phyloP scores from a whole-genome alignment of 768 basidiomycete genomes.

The Tricholoma sp. region DNA sequence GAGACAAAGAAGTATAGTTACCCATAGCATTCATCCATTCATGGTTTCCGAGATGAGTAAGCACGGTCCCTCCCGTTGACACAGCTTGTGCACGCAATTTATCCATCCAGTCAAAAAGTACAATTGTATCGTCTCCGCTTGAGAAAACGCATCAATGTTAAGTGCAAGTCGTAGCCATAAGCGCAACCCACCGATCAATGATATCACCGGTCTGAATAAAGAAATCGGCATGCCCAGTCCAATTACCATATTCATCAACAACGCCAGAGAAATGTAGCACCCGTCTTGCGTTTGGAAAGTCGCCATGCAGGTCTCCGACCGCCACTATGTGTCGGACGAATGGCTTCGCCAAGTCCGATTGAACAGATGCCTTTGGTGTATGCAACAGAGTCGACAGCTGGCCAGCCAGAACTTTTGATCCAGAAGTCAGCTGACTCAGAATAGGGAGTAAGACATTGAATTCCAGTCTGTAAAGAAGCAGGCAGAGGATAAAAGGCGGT shows the following conservation, averaged over 20 bases:
- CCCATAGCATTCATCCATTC: slow-evolving; percentile 93
- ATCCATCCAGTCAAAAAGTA: slow-evolving; percentile 83
- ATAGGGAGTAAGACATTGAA: slow-evolving; percentile 15
- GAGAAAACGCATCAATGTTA: not conserved
- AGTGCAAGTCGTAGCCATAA: not conserved
- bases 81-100: slow-evolving; percentile 70
- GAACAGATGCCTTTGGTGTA: slow-evolving; percentile 4
- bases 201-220: slow-evolving; percentile 97
- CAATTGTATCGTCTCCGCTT: slow-evolving; percentile 88
- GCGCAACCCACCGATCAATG: slow-evolving; percentile 66
- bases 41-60: slow-evolving; percentile 88
- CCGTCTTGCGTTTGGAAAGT: slow-evolving; percentile 69
- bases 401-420: slow-evolving; percentile 4
- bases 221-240: slow-evolving; percentile 79
- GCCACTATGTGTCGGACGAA: slow-evolving; percentile 67
- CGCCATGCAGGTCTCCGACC: slow-evolving; percentile 91
- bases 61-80: slow-evolving; percentile 60
- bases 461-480: slow-evolving; percentile 17
- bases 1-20: slow-evolving; percentile 21
- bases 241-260: slow-evolving; percentile 64
- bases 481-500: slow-evolving; percentile 11
- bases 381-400: slow-evolving; percentile 4
- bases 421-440: slow-evolving; percentile 3
- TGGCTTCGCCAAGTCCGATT: slow-evolving; percentile 11
- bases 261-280: slow-evolving; percentile 81